phyloP scores from a whole-genome alignment of 169 alveolate genomes.

The Miamiensis avidus region DNA sequence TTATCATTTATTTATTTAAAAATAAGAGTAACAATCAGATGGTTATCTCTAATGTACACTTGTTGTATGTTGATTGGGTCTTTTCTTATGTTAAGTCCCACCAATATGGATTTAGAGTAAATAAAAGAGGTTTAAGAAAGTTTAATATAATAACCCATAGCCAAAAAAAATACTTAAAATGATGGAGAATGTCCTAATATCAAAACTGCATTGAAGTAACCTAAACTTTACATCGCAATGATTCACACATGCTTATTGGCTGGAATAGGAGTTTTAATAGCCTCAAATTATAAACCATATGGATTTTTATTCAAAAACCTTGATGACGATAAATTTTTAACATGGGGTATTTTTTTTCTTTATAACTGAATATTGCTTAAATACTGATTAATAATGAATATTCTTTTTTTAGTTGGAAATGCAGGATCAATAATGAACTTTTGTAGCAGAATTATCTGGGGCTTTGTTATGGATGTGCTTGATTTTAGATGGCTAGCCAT shows the following conservation, averaged over 20 bases:
- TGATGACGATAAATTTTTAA: neutral
- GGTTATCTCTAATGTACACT: neutral
- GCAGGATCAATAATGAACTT: neutral
- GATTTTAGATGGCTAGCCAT: neutral
- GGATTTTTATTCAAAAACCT: neutral
- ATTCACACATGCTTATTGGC: neutral
- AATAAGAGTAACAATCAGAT: neutral
- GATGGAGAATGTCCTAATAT: neutral
- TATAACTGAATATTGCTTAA: neutral
- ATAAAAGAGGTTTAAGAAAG: neutral
- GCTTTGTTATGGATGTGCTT: neutral
- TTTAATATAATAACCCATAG: neutral
- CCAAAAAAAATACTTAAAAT: no score
- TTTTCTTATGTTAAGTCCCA: neutral
- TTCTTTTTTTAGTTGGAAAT: neutral
- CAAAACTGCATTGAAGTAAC: neutral
- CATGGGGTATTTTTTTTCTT: neutral
- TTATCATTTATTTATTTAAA: no score
- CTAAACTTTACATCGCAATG: neutral
- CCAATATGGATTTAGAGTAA: neutral
- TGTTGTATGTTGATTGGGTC: neutral
- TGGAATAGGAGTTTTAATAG: neutral
- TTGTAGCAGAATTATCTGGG: neutral
- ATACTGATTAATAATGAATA: neutral
- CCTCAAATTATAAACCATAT: neutral